These are phyloP conservation scores for Artemisia annua DNA, from an alignment of 129 eudicot species.

Conservation along the genomic window DNA sequence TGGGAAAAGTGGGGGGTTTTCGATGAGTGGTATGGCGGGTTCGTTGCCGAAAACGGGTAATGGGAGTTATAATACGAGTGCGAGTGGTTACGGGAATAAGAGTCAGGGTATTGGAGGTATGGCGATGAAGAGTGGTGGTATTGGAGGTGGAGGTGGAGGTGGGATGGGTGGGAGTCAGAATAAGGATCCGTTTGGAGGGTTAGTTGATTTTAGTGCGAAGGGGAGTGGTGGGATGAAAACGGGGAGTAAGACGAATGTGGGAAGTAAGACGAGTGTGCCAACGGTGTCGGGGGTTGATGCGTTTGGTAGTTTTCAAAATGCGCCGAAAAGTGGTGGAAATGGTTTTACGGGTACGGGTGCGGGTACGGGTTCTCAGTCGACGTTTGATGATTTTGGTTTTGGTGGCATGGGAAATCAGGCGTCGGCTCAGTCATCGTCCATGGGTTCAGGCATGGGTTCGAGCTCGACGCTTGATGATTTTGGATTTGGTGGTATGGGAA, in stretches of 20 bases:
- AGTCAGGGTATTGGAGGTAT: slow-evolving; percentile 52
- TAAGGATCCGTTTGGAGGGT: slow-evolving; percentile 87
- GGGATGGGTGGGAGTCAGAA: slow-evolving; percentile 41
- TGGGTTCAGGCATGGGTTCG: slow-evolving; percentile 34
- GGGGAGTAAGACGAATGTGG: slow-evolving; percentile 38
- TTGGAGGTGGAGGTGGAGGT: slow-evolving; percentile 50
- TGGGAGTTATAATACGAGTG: slow-evolving; percentile 39
- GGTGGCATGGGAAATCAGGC: slow-evolving; percentile 34
- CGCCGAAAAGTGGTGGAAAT: not conserved
- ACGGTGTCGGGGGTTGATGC: slow-evolving; percentile 1
- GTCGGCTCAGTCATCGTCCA: slow-evolving; percentile 35
- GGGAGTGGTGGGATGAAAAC: slow-evolving; percentile 50
- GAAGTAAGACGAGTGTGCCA: slow-evolving; percentile 30
- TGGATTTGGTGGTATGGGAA: slow-evolving; percentile 42
- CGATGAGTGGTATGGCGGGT: slow-evolving; percentile 76
- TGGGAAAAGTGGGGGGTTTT: slow-evolving; percentile 43
- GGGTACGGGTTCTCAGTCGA: slow-evolving; percentile 22
- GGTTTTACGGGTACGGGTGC: slow-evolving; percentile 16
- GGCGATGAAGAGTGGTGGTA: slow-evolving; percentile 38
- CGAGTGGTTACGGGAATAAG: slow-evolving; percentile 41
- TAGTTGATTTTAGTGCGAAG: slow-evolving; percentile 71
- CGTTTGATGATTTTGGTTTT: slow-evolving; percentile 34
- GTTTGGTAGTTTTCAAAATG: not conserved
- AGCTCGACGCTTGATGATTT: slow-evolving; percentile 51
- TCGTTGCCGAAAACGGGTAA: slow-evolving; percentile 56